Conservation (phyloP, 345 rosid species). For the Eucalyptus microcorys region DNA sequence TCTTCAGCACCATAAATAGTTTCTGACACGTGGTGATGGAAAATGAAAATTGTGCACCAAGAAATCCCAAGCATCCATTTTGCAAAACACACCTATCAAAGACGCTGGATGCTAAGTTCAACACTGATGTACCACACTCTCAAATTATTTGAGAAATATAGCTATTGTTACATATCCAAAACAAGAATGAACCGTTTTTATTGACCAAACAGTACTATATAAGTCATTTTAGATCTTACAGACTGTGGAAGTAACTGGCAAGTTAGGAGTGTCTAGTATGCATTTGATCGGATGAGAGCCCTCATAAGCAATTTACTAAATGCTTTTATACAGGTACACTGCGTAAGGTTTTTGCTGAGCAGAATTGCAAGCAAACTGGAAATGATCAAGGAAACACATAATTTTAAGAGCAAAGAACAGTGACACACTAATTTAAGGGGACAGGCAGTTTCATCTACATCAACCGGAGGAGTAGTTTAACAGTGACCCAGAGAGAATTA, state of each 20-base stretch:
- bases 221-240: neutral
- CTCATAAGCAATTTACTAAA: neutral
- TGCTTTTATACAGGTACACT: neutral
- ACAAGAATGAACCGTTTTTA: neutral
- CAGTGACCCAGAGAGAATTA: neutral
- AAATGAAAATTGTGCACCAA: neutral
- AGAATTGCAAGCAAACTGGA: neutral
- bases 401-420: neutral
- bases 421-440: neutral
- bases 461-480: neutral
- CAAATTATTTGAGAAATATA: neutral
- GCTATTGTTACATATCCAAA: neutral
- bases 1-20: neutral
- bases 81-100: neutral
- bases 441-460: neutral
- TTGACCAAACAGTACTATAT: neutral
- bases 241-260: neutral
- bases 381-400: neutral
- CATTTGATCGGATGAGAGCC: neutral
- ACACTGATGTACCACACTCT: neutral
- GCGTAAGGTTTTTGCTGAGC: neutral
- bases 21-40: neutral
- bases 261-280: neutral
- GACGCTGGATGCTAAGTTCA: neutral
- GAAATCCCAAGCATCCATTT: neutral